A percentile compares a stretch with the other conserved stretches of the same genome.
phyloP scores from a whole-genome alignment of 495 filamentous ascomycete species.

The Entonaema liquescens region DNA sequence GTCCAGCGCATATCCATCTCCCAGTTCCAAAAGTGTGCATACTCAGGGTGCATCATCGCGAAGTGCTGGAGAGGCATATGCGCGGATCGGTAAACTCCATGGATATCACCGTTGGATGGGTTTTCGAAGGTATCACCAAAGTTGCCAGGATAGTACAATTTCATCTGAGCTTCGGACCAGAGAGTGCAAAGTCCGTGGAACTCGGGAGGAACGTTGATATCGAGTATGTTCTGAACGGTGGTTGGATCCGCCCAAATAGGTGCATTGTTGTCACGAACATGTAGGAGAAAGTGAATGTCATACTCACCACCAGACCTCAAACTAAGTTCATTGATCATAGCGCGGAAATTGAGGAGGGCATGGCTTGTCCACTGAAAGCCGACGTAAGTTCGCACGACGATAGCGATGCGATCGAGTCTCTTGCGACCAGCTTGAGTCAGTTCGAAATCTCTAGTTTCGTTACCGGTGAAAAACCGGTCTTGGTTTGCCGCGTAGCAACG shows the following conservation, averaged over 20 bases:
- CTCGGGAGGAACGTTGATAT: slow-evolving; percentile 80
- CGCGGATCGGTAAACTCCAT: slow-evolving; percentile 89
- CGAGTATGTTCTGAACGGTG: slow-evolving; percentile 66
- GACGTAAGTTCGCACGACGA: slow-evolving; percentile 77
- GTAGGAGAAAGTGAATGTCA: slow-evolving; percentile 79
- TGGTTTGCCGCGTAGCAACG: slow-evolving; percentile 73
- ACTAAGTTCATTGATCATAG: slow-evolving; percentile 79
- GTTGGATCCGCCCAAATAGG: slow-evolving; percentile 70
- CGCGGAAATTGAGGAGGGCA: slow-evolving; percentile 74
- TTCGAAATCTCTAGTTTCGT: slow-evolving; percentile 44
- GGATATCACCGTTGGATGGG: slow-evolving; percentile 68
- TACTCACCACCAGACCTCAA: slow-evolving; percentile 81
- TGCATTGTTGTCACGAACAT: slow-evolving; percentile 72
- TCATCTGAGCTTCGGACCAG: slow-evolving; percentile 95
- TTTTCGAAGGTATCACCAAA: slow-evolving; percentile 73
- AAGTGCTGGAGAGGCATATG: slow-evolving; percentile 95
- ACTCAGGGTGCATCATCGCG: slow-evolving; percentile 87
- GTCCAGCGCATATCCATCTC: slow-evolving; percentile 96
- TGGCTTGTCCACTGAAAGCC: slow-evolving; percentile 74
- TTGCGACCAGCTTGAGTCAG: slow-evolving; percentile 35
- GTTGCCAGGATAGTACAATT: slow-evolving; percentile 79
- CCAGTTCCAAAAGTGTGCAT: slow-evolving; percentile 97
- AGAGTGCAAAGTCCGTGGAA: slow-evolving; percentile 87
- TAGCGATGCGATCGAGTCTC: slow-evolving; percentile 68
- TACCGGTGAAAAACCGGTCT: slow-evolving; percentile 63